phyloP scores from a whole-genome alignment of 768 basidiomycete genomes.

The Rhodotorula sphaerocarpa region DNA sequence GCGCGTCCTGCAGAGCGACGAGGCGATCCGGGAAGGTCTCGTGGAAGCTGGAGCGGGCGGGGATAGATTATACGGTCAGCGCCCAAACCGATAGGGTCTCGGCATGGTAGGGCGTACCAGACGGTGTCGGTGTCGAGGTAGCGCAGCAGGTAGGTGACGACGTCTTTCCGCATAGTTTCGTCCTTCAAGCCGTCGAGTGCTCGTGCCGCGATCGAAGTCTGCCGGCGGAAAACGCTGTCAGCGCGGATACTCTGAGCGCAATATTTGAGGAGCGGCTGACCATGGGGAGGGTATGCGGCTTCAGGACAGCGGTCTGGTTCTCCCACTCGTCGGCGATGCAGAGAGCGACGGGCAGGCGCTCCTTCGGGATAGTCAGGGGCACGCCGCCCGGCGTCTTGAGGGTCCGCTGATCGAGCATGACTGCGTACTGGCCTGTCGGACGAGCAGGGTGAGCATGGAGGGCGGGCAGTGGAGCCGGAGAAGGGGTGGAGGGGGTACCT shows the following conservation, averaged over 20 bases:
- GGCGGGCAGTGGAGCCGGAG: neutral
- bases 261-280: conserved; percentile 47
- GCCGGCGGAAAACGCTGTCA: neutral
- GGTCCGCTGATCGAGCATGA: conserved; percentile 42
- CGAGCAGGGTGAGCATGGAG: neutral
- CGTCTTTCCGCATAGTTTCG: conserved; percentile 53
- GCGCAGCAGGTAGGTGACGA: conserved; percentile 61
- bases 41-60: conserved; percentile 58
- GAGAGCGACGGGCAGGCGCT: conserved; percentile 65
- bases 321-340: conserved; percentile 96
- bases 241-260: neutral
- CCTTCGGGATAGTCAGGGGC: conserved; percentile 59
- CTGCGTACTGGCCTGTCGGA: conserved; percentile 15
- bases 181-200: conserved; percentile 73
- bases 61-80: neutral
- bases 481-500: conserved; percentile 37
- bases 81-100: no score
- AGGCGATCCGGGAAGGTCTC: conserved; percentile 60
- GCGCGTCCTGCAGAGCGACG: conserved; percentile 63
- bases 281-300: conserved; percentile 84
- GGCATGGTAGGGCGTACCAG: conserved; percentile 61
- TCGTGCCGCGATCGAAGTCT: conserved; percentile 87
- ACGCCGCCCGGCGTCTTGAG: conserved; percentile 85
- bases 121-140: conserved; percentile 94
- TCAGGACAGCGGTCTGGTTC: conserved; percentile 72